Evolutionary conservation across 257 asterid species (phyloP).

Genomic region (Primulina eburnea): DNA sequence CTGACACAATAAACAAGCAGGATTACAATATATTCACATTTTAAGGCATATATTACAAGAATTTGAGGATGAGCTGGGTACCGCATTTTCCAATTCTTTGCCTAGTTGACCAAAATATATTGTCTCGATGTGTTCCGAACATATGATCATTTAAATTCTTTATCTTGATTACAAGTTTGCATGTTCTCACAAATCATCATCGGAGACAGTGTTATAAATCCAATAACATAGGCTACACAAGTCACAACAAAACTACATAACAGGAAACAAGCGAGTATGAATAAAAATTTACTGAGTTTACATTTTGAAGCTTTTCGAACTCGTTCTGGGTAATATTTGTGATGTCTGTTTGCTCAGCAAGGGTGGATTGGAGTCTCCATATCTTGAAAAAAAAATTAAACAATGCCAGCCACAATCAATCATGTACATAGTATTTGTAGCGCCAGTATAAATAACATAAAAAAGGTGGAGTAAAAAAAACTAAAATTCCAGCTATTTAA

Average conservation of each 20-base stretch:
- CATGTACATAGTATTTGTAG: not conserved
- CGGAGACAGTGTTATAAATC: not conserved
- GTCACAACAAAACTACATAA: not conserved
- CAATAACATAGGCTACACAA: not conserved
- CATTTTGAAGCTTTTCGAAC: constrained; percentile 80
- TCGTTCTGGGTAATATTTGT: constrained; percentile 82
- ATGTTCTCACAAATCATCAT: not conserved
- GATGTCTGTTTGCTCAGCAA: constrained; percentile 70
- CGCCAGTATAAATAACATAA: constrained; percentile 2
- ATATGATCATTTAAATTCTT: too few species aligned
- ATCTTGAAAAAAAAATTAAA: constrained; percentile 43
- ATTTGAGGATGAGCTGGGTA: not conserved
- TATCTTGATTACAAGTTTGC: too few species aligned
- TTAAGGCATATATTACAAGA: not conserved
- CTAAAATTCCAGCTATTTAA: not conserved
- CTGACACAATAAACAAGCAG: constrained; percentile 36
- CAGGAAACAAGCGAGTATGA: not conserved
- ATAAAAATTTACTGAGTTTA: constrained; percentile 25
- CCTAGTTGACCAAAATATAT: not conserved
- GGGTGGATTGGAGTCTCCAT: constrained; percentile 78
- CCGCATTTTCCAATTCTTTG: not conserved
- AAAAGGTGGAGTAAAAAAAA: not conserved
- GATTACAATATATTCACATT: constrained; percentile 10
- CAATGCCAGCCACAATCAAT: constrained; percentile 1
- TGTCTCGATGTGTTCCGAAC: not conserved